phyloP scores from a whole-genome alignment of 23 red algal species.

The Gracilaria vermiculophylla region DNA sequence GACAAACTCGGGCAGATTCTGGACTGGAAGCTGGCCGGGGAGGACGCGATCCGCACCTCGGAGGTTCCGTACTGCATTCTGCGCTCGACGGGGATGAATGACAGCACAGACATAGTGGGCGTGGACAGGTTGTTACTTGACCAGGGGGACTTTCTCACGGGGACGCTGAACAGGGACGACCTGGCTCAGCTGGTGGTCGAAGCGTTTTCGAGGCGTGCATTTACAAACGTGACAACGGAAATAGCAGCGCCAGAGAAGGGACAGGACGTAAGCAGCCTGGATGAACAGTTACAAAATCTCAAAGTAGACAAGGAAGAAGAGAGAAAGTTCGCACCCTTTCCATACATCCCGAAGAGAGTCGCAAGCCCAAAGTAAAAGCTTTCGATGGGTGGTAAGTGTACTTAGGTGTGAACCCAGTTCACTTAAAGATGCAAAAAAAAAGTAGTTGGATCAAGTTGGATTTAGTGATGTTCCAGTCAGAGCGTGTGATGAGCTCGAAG shows the following conservation, averaged over 20 bases:
- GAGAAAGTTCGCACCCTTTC: constrained; percentile 25
- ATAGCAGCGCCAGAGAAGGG: background rate
- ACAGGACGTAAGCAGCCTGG: background rate
- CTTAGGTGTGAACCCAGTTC: too few relatives aligned
- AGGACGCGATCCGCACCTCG: constrained; percentile 75
- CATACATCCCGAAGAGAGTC: constrained; percentile 18
- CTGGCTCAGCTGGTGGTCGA: constrained; percentile 65
- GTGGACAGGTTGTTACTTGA: constrained; percentile 48
- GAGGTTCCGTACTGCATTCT: constrained; percentile 76
- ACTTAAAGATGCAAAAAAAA: too few relatives aligned
- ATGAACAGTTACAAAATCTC: constrained; percentile 8
- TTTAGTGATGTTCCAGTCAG: background rate
- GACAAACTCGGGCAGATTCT: constrained; percentile 81
- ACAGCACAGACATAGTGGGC: constrained; percentile 54
- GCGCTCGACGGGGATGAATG: constrained; percentile 85
- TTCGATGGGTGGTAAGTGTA: too few relatives aligned
- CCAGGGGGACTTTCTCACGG: constrained; percentile 82
- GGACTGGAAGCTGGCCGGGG: constrained; percentile 93
- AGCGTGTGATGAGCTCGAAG: background rate
- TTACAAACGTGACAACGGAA: constrained; percentile 42
- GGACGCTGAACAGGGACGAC: constrained; percentile 79
- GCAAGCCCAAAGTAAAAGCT: background rate
- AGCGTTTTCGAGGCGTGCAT: background rate
- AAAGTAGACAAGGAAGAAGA: background rate
- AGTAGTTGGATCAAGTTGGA: background rate